phyloP scores from a whole-genome alignment of 2,329 filamentous ascomycete genomes.

The Tolypocladium inflatum region DNA sequence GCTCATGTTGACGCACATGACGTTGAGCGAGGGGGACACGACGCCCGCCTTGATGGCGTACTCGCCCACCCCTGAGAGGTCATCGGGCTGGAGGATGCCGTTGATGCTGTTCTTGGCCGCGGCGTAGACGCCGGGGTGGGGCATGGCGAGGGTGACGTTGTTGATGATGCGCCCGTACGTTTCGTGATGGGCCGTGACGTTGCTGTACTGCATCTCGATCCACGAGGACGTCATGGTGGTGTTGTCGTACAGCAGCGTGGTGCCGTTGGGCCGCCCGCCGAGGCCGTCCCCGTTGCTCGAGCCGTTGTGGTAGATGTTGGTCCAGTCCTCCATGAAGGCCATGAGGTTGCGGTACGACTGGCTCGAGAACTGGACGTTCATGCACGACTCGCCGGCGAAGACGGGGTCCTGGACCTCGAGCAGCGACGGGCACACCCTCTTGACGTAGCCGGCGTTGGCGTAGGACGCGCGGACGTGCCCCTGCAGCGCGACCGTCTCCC shows the following conservation, averaged over 20 bases:
- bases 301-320: conserved; percentile 30
- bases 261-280: conserved; percentile 44
- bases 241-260: conserved; percentile 59
- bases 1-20: conserved; percentile 61
- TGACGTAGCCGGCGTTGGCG: conserved; percentile 50
- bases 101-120: conserved; percentile 55
- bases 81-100: conserved; percentile 58
- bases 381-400: conserved; percentile 44
- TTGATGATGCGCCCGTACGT: conserved; percentile 52
- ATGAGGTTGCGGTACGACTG: conserved; percentile 62
- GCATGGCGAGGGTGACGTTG: conserved; percentile 70
- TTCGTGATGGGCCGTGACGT: conserved; percentile 41
- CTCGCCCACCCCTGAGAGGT: conserved; percentile 55
- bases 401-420: conserved; percentile 34
- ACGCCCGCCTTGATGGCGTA: conserved; percentile 61
- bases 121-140: conserved; percentile 57
- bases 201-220: conserved; percentile 47
- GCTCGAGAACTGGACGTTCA: conserved; percentile 60
- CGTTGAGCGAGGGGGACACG: conserved; percentile 60
- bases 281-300: conserved; percentile 32
- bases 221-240: conserved; percentile 61
- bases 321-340: conserved; percentile 50
- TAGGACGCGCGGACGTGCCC: conserved; percentile 53
- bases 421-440: conserved; percentile 50
- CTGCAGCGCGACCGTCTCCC: conserved; percentile 37